Conservation (phyloP, 306 rosid species). For the Corylus americana region DNA sequence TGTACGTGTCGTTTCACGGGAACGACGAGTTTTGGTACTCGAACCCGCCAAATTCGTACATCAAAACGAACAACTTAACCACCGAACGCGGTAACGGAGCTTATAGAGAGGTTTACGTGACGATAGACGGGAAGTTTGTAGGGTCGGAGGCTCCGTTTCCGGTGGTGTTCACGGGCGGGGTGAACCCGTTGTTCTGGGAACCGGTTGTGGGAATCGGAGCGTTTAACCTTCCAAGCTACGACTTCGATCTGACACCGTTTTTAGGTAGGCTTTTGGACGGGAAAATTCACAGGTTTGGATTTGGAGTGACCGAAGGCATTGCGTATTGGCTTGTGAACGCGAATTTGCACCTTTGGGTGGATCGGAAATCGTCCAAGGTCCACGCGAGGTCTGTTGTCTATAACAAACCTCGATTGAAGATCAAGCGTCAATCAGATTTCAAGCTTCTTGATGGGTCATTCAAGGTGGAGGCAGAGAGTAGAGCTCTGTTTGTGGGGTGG, state of each 20-base stretch:
- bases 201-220: conserved; percentile 86
- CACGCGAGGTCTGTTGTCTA: conserved; percentile 20
- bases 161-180: conserved; percentile 80
- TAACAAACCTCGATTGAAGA: conserved; percentile 33
- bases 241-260: conserved; percentile 71
- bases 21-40: conserved; percentile 94
- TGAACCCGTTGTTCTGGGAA: conserved; percentile 79
- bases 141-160: conserved; percentile 82
- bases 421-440: conserved; percentile 45
- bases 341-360: conserved; percentile 83
- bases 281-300: conserved; percentile 51
- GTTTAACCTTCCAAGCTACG: conserved; percentile 67
- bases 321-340: conserved; percentile 83
- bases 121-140: conserved; percentile 58
- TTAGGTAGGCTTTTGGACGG: conserved; percentile 63
- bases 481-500: conserved; percentile 53
- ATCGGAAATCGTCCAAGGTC: conserved; percentile 38
- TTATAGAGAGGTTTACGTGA: conserved; percentile 63
- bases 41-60: conserved; percentile 68
- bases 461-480: conserved; percentile 51
- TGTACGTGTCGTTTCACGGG: conserved; percentile 75
- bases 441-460: conserved; percentile 64
- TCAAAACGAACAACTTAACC: conserved; percentile 44
- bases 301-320: conserved; percentile 63
- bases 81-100: conserved; percentile 77